A percentile compares a stretch with the other conserved stretches of the same genome.
phyloP scores from a whole-genome alignment of 1,139 yeast genomes.

The Saccharomyces pastorianus region DNA sequence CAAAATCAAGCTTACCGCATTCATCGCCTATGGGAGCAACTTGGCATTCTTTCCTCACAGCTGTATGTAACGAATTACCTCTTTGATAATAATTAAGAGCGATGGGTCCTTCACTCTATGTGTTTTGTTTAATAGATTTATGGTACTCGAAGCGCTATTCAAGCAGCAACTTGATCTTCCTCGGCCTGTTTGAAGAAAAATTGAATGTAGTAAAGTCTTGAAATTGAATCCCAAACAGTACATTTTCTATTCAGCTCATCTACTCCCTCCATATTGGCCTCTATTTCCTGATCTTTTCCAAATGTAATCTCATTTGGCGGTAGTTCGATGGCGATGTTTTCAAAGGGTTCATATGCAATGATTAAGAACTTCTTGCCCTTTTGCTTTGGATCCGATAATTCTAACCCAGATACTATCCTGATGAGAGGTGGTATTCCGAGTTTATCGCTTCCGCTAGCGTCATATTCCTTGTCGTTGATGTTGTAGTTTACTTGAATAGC shows the following conservation, averaged over 20 bases:
- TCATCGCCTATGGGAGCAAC: too few relatives aligned
- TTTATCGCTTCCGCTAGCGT: constrained; percentile 14
- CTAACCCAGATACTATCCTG: constrained; percentile 49
- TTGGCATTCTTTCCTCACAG: too few relatives aligned
- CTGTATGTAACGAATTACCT: too few relatives aligned
- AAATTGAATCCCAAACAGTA: constrained; percentile 23
- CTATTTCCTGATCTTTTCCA: constrained; percentile 5
- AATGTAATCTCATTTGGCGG: constrained; percentile 35
- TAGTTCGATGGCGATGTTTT: constrained; percentile 48
- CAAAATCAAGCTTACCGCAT: too few relatives aligned
- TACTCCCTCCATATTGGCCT: constrained; percentile 7
- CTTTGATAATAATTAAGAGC: too few relatives aligned
- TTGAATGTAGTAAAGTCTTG: constrained; percentile 19
- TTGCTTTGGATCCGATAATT: constrained; percentile 36
- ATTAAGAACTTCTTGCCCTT: constrained; percentile 44
- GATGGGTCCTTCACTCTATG: too few relatives aligned
- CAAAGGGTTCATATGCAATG: constrained; percentile 57
- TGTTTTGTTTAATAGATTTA: too few relatives aligned
- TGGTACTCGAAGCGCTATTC: too few relatives aligned
- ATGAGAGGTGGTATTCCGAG: constrained; percentile 37
- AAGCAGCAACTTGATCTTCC: neutral
- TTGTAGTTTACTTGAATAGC: constrained; percentile 41
- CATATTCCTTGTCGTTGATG: constrained; percentile 24
- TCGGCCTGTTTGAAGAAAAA: constrained; percentile 14
- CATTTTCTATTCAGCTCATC: constrained; percentile 24